A percentile compares a stretch with the other conserved stretches of the same genome.
Conservation (phyloP, 257 asterid genomes). For the Solanum rostratum region DNA sequence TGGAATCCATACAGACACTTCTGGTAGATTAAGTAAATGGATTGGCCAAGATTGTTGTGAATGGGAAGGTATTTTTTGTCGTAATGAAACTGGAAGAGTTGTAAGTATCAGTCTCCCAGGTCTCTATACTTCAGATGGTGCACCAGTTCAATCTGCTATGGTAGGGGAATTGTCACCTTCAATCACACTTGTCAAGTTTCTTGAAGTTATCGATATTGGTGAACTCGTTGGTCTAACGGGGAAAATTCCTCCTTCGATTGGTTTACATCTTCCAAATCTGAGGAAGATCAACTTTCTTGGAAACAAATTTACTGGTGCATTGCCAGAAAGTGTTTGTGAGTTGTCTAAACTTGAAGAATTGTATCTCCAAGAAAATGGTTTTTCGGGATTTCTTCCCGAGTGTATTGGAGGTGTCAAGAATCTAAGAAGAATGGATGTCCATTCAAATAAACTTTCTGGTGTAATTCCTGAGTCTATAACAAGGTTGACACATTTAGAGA, state of each 20-base stretch:
- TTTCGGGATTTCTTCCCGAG: conserved; percentile 29
- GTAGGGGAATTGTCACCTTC: conserved; percentile 33
- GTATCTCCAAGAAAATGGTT: conserved; percentile 23
- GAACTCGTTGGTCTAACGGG: conserved; percentile 30
- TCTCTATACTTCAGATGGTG: conserved; percentile 14
- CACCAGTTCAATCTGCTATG: conserved; percentile 35
- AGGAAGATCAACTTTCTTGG: conserved; percentile 20
- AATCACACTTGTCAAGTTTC: conserved; percentile 26
- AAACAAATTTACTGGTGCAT: conserved; percentile 27
- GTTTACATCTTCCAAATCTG: conserved; percentile 31
- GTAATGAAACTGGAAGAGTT: conserved; percentile 35
- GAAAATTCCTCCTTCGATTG: conserved; percentile 31
- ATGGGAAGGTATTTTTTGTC: conserved; percentile 49
- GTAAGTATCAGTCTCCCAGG: conserved; percentile 46
- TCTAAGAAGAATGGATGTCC: conserved; percentile 20
- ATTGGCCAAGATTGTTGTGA: conserved; percentile 33
- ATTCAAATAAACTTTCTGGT: conserved; percentile 33
- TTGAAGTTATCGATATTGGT: conserved; percentile 39
- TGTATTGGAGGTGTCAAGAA: conserved; percentile 29
- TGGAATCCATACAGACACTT: conserved; percentile 26
- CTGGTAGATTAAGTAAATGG: conserved; percentile 38
- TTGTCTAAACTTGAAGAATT: conserved; percentile 35
- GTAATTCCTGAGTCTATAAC: conserved; percentile 26
- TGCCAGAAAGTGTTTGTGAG: conserved; percentile 38
- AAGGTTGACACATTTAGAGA: conserved; percentile 20